phyloP scores from a whole-genome alignment of 2,329 filamentous ascomycete species.

The Clathrospora elynae region DNA sequence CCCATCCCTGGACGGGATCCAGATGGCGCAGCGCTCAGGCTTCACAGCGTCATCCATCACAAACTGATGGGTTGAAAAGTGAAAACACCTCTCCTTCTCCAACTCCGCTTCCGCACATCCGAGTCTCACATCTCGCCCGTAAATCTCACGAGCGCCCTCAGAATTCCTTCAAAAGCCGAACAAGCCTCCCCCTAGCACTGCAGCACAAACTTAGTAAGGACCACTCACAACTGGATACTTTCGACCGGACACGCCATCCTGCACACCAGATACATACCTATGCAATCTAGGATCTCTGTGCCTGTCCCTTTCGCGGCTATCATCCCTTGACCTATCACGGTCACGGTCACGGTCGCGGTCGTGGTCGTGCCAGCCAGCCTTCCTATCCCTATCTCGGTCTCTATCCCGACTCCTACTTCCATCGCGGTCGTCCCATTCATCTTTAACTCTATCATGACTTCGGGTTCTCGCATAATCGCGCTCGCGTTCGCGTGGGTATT shows the following conservation, averaged over 20 bases:
- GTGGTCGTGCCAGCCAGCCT: too few species aligned
- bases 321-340: constrained; percentile 10
- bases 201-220: constrained; percentile 26
- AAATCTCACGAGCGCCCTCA: too few species aligned
- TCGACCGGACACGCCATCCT: constrained; percentile 43
- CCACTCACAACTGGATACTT: constrained; percentile 36
- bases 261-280: constrained; percentile 43
- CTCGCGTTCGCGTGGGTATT: constrained; percentile 30
- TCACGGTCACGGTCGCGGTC: too few species aligned
- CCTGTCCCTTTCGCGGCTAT: constrained; percentile 21
- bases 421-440: constrained; percentile 34
- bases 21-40: too few species aligned
- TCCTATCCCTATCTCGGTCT: constrained; percentile 8
- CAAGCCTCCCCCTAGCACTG: constrained; percentile 24
- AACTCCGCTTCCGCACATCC: too few species aligned
- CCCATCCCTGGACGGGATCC: too few species aligned
- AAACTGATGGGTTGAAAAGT: too few species aligned
- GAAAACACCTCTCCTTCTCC: too few species aligned
- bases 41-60: too few species aligned
- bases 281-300: constrained; percentile 34
- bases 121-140: too few species aligned
- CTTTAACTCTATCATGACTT: constrained; percentile 36
- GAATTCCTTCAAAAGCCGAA: constrained; percentile 29
- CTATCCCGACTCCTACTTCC: constrained; percentile 11
- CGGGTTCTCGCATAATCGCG: constrained; percentile 29